These are phyloP conservation scores for Thalassiosira livingstoniorum DNA, from an alignment of 352 stramenopile species.

Conservation along the genomic window DNA sequence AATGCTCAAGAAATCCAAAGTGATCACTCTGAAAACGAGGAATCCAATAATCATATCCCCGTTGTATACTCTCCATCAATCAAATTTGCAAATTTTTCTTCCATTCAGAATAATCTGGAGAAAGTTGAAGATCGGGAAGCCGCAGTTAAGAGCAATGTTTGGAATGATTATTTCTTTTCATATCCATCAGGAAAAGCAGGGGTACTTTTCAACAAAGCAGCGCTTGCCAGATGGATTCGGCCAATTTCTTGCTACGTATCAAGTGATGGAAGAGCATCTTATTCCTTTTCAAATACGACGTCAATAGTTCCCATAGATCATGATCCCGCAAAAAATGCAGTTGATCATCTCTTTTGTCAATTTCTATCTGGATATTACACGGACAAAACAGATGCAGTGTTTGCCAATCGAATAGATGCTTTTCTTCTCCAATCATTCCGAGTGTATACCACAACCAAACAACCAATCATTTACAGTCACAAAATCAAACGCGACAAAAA, in stretches of 20 bases:
- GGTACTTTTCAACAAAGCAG: slow-evolving; percentile 25
- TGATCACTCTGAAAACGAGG: background rate
- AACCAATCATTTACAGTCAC: background rate
- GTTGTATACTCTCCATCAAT: slow-evolving; percentile 9
- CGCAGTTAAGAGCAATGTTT: background rate
- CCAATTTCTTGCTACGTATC: slow-evolving; percentile 18
- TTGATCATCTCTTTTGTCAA: slow-evolving; percentile 15
- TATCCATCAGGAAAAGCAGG: slow-evolving; percentile 22
- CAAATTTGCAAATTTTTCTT: background rate
- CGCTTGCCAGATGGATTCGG: slow-evolving; percentile 17
- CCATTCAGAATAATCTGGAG: background rate
- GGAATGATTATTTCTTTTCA: background rate
- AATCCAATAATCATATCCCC: background rate
- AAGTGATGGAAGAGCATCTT: background rate
- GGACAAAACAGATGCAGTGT: background rate
- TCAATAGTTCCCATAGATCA: background rate
- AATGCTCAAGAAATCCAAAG: background rate
- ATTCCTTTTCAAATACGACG: background rate
- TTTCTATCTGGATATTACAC: background rate
- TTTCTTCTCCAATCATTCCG: slow-evolving; percentile 5
- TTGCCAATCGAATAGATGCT: slow-evolving; percentile 13
- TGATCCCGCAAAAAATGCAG: slow-evolving; percentile 14
- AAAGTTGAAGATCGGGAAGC: background rate
- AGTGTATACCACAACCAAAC: background rate
- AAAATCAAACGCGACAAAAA: background rate